A percentile compares a stretch with the other conserved stretches of the same genome.
Evolutionary conservation across 345 rosid genomes (phyloP).

Genomic region (Streptanthus diversifolius): DNA sequence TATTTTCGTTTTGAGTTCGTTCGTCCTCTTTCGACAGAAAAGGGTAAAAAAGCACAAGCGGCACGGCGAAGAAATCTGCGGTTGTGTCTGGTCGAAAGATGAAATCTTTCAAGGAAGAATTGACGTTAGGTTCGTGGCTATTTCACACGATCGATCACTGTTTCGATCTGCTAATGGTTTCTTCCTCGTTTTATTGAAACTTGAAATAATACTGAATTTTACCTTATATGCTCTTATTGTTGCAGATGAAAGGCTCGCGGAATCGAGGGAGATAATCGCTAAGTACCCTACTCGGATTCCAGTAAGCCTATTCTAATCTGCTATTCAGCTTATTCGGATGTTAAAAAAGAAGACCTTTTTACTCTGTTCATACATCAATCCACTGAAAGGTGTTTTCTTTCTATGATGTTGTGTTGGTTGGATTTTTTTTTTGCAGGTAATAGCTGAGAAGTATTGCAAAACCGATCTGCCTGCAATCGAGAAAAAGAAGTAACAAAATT

Average conservation of each 20-base stretch:
- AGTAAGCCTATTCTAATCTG: neutral
- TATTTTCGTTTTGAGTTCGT: neutral
- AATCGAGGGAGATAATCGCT: slow-evolving; percentile 29
- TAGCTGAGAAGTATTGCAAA: slow-evolving; percentile 68
- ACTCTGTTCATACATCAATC: neutral
- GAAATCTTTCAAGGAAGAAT: slow-evolving; percentile 34
- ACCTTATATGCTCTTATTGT: neutral
- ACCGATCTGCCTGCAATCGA: slow-evolving; percentile 58
- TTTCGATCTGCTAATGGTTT: neutral
- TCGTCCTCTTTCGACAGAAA: neutral
- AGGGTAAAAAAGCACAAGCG: neutral
- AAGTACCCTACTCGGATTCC: slow-evolving; percentile 39
- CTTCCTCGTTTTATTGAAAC: neutral
- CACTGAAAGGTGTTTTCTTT: neutral
- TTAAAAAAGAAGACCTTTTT: neutral
- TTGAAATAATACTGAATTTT: neutral
- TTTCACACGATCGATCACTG: neutral
- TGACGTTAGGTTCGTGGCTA: slow-evolving; percentile 18
- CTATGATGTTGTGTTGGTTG: neutral
- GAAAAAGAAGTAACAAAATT: slow-evolving; percentile 71
- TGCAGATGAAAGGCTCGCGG: slow-evolving; percentile 30
- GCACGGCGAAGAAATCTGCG: slow-evolving; percentile 9
- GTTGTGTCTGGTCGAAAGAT: slow-evolving; percentile 9
- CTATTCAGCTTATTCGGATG: neutral
- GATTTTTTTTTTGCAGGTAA: slow-evolving; percentile 44